Conservation (phyloP, 352 stramenopile species). For the Pythium aphanidermatum region DNA sequence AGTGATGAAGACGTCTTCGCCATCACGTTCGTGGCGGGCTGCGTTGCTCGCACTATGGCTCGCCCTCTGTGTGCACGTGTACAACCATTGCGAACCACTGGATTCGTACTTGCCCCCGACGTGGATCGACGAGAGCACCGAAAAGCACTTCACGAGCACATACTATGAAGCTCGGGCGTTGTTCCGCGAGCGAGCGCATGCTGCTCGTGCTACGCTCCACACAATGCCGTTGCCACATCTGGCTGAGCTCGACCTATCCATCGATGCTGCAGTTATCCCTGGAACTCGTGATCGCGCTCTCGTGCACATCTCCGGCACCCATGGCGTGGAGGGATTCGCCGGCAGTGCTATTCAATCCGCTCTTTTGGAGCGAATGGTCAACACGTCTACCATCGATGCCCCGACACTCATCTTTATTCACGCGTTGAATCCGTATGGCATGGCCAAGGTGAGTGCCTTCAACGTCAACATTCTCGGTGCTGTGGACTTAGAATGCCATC, state of each 20-base stretch:
- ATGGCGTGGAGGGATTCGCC: conserved; percentile 36
- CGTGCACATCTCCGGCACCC: conserved; percentile 33
- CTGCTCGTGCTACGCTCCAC: conserved; percentile 11
- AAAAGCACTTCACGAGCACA: conserved; percentile 13
- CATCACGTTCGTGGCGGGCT: neutral
- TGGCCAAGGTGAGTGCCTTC: conserved; percentile 32
- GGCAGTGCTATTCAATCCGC: conserved; percentile 25
- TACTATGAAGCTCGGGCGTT: conserved; percentile 23
- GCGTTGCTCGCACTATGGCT: neutral
- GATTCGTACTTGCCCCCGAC: conserved; percentile 12
- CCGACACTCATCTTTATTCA: conserved; percentile 77
- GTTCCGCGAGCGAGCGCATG: conserved; percentile 9
- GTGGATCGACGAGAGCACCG: neutral
- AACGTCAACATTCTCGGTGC: no score
- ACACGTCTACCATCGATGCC: neutral
- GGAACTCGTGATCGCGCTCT: conserved; percentile 7
- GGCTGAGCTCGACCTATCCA: conserved; percentile 19
- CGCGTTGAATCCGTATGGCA: conserved; percentile 78
- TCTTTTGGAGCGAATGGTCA: conserved; percentile 14
- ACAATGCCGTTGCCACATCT: conserved; percentile 7
- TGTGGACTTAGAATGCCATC: no score
- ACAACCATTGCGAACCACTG: conserved; percentile 10
- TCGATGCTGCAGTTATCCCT: conserved; percentile 23
- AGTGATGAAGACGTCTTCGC: neutral
- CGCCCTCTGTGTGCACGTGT: conserved; percentile 5